Evolutionary conservation across 1,284 basidiomycete genomes (phyloP).

Genomic region (Calocybe gambosa): DNA sequence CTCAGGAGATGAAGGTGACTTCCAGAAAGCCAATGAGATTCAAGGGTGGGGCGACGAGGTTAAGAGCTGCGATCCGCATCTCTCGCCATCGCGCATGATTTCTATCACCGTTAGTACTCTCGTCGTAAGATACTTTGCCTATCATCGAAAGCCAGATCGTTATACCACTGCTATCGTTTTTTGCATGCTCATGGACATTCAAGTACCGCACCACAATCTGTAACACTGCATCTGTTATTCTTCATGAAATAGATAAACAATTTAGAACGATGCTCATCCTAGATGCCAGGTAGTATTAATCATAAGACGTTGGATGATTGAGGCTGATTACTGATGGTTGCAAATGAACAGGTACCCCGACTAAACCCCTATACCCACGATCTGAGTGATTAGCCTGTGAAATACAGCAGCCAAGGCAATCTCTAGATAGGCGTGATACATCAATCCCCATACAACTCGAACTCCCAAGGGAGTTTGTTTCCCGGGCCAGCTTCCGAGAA

Average conservation of each 20-base stretch:
- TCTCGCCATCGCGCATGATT: neutral
- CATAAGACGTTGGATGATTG: too few species aligned
- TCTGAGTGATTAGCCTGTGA: too few species aligned
- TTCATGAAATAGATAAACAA: too few species aligned
- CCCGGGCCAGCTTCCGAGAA: slow-evolving; percentile 52
- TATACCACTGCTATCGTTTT: neutral
- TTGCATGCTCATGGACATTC: slow-evolving; percentile 1
- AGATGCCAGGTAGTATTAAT: too few species aligned
- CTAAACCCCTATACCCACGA: neutral
- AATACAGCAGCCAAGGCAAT: too few species aligned
- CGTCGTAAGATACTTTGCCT: neutral
- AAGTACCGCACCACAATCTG: neutral
- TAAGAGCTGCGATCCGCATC: neutral
- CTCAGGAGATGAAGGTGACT: neutral
- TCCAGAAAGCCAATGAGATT: neutral
- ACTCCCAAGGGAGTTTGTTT: slow-evolving; percentile 65
- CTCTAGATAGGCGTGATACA: too few species aligned
- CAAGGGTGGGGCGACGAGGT: neutral
- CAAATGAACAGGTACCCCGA: too few species aligned
- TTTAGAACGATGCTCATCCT: too few species aligned
- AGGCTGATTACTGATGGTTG: too few species aligned
- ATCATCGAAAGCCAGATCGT: neutral
- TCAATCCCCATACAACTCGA: slow-evolving; percentile 40
- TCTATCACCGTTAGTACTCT: neutral
- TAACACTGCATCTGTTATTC: neutral